A percentile compares a stretch with the other conserved stretches of the same genome.
Conservation (phyloP, 2,329 filamentous ascomycete genomes). For the Penicillium sclerotigenum region DNA sequence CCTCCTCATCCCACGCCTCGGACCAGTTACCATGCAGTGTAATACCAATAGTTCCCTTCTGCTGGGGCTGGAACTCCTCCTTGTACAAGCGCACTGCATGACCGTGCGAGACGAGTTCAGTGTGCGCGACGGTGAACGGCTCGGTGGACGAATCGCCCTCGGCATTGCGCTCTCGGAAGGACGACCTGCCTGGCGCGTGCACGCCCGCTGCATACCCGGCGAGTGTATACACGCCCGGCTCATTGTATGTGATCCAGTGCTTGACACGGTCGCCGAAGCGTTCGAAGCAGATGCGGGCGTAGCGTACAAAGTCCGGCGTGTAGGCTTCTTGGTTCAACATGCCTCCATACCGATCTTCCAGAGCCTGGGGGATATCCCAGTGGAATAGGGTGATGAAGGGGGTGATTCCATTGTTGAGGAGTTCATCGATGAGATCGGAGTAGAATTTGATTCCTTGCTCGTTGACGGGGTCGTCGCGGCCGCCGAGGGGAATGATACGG, state of each 20-base stretch:
- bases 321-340: constrained; percentile 73
- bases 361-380: constrained; percentile 73
- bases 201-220: constrained; percentile 71
- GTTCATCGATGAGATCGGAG: constrained; percentile 68
- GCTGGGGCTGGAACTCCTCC: constrained; percentile 68
- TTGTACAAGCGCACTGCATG: constrained; percentile 72
- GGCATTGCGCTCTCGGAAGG: constrained; percentile 65
- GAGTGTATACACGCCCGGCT: constrained; percentile 76
- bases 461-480: constrained; percentile 72
- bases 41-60: constrained; percentile 73
- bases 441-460: constrained; percentile 73
- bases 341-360: constrained; percentile 74
- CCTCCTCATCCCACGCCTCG: constrained; percentile 72
- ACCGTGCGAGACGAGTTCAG: constrained; percentile 70
- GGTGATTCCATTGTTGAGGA: constrained; percentile 67
- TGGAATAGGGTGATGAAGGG: constrained; percentile 78
- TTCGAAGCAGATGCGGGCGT: constrained; percentile 71
- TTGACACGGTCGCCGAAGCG: constrained; percentile 68
- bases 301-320: constrained; percentile 71
- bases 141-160: constrained; percentile 70
- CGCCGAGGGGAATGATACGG: constrained; percentile 74
- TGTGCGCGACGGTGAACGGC: constrained; percentile 75
- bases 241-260: constrained; percentile 83
- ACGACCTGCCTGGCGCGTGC: constrained; percentile 73
- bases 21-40: constrained; percentile 74